Evolutionary conservation across 768 basidiomycete genomes (phyloP).

Genomic region (Boletus patriciae): DNA sequence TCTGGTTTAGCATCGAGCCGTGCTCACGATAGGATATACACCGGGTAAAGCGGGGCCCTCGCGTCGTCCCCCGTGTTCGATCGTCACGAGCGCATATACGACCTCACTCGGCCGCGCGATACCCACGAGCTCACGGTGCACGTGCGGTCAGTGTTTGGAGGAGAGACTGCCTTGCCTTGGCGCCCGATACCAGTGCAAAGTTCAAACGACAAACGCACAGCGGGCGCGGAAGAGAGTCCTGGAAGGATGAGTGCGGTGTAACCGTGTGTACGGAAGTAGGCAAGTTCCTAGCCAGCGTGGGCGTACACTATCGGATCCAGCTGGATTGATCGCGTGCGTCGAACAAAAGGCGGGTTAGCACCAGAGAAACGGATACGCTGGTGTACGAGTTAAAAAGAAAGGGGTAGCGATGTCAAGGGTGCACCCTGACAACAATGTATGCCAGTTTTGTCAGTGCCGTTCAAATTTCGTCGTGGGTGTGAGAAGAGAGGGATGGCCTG

Average conservation of each 20-base stretch:
- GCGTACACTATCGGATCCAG: constrained; percentile 95
- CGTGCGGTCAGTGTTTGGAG: constrained; percentile 83
- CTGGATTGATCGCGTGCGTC: constrained; percentile 35
- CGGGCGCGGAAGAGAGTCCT: constrained; percentile 86
- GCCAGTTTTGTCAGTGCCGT: constrained; percentile 75
- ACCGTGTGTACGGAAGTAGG: constrained; percentile 86
- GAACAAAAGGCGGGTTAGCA: not conserved
- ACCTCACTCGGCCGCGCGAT: constrained; percentile 82
- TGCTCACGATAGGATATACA: constrained; percentile 86
- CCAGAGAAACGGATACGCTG: not conserved
- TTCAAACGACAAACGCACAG: constrained; percentile 87
- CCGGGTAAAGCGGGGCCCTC: constrained; percentile 65
- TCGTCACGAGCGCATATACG: constrained; percentile 53
- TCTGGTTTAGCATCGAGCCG: constrained; percentile 91
- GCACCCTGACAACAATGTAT: constrained; percentile 83
- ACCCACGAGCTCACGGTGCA: constrained; percentile 92
- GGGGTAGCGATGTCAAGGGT: constrained; percentile 25
- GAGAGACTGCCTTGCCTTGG: constrained; percentile 71
- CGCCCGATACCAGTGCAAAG: constrained; percentile 81
- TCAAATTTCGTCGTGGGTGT: constrained; percentile 73
- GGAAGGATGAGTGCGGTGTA: constrained; percentile 85
- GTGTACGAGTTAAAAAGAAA: not conserved
- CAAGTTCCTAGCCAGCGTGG: constrained; percentile 89
- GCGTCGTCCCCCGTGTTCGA: constrained; percentile 39
- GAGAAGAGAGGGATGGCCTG: constrained; percentile 90